These are phyloP conservation scores for Petunia axillaris DNA, from an alignment of 257 asterid genomes.

Conservation along the genomic window DNA sequence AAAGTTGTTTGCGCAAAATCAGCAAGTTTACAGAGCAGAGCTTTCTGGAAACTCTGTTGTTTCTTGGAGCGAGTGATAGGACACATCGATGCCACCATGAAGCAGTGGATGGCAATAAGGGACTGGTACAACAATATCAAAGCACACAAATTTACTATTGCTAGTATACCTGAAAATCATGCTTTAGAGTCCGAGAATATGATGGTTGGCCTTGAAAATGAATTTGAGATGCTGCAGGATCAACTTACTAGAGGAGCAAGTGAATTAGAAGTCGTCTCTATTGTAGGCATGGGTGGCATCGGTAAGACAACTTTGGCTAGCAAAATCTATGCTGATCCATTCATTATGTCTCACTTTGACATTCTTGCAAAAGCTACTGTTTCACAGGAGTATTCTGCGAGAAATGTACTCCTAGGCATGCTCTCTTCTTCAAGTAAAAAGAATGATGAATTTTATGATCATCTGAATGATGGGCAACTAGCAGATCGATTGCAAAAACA, in stretches of 20 bases:
- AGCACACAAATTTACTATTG: neutral
- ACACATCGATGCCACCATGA: neutral
- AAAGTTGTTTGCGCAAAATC: neutral
- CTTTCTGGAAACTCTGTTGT: neutral
- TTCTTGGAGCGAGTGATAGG: neutral
- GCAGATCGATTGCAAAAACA: neutral
- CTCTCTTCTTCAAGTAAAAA: conserved; percentile 4
- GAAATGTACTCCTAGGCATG: conserved; percentile 20
- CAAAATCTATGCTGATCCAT: conserved; percentile 3
- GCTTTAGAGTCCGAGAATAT: neutral
- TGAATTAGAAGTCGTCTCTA: neutral
- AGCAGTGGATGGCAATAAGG: neutral
- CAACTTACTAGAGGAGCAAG: neutral
- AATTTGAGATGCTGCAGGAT: neutral
- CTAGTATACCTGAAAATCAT: neutral
- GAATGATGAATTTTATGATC: neutral
- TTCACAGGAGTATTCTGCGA: neutral
- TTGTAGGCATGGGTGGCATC: conserved; percentile 27
- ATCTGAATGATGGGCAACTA: conserved; percentile 2
- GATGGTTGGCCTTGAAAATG: neutral
- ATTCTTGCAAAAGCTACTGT: conserved; percentile 22
- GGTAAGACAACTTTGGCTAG: conserved; percentile 33
- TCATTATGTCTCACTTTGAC: conserved; percentile 1
- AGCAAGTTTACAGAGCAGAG: neutral
- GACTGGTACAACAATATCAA: neutral